phyloP scores from a whole-genome alignment of 2,329 filamentous ascomycete genomes.

The Sporothrix brasiliensis region DNA sequence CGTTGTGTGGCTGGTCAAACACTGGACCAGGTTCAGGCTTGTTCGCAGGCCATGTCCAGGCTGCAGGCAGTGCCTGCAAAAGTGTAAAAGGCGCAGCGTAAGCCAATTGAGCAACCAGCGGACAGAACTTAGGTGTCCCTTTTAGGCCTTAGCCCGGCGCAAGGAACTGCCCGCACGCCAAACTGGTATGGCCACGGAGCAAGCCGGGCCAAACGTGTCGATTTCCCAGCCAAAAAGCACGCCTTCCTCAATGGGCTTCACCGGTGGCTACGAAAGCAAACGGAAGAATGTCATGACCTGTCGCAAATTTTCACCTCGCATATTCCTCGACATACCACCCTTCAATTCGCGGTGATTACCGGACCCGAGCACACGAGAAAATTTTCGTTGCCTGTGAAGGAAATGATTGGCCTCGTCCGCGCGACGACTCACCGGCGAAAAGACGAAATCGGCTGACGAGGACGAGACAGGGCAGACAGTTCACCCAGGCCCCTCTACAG shows the following conservation, averaged over 20 bases:
- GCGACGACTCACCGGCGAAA: constrained; percentile 4
- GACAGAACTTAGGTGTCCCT: neutral
- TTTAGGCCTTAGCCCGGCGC: constrained; percentile 11
- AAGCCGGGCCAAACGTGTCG: neutral
- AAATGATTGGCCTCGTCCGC: neutral
- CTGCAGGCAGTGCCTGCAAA: neutral
- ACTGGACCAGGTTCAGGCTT: neutral
- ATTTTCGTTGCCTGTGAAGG: neutral
- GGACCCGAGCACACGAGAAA: constrained; percentile 1
- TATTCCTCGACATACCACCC: neutral
- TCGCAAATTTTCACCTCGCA: constrained; percentile 8
- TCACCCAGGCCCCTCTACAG: neutral
- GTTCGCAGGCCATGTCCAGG: neutral
- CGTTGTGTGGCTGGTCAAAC: neutral
- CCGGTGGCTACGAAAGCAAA: constrained; percentile 10
- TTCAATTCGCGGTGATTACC: neutral
- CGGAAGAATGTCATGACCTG: constrained; percentile 13
- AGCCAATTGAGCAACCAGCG: neutral
- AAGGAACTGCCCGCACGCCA: neutral
- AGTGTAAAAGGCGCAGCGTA: neutral
- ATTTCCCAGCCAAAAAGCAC: constrained; percentile 1
- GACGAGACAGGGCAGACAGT: constrained; percentile 5
- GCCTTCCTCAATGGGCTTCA: constrained; percentile 20
- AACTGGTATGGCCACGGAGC: neutral
- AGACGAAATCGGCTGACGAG: constrained; percentile 1